phyloP scores from a whole-genome alignment of 1,139 yeast species.

The Pichia sp. region DNA sequence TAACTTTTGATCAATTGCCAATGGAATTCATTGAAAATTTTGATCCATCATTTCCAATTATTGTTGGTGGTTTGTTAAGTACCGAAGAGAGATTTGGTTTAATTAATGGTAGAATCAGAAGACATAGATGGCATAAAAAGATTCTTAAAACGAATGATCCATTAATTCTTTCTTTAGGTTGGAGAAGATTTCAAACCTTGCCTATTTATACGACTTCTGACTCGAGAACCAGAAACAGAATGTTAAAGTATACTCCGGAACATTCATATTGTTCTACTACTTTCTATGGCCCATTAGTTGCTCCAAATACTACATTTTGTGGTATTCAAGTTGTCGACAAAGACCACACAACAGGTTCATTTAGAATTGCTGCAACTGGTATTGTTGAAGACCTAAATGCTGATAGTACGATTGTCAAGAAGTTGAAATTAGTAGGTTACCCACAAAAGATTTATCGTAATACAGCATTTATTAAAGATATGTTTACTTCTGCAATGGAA shows the following conservation, averaged over 20 bases:
- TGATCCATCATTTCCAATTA: constrained; percentile 76
- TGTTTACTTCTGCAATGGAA: constrained; percentile 89
- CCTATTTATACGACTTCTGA: constrained; percentile 96
- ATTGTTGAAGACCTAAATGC: constrained; percentile 89
- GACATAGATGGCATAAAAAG: constrained; percentile 99
- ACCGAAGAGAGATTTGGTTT: constrained; percentile 93
- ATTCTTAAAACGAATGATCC: constrained; percentile 95
- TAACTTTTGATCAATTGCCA: constrained; percentile 78
- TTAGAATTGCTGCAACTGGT: constrained; percentile 98
- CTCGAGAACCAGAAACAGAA: constrained; percentile 93
- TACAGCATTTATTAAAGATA: constrained; percentile 94
- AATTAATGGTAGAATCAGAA: constrained; percentile 86
- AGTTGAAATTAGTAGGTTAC: constrained; percentile 88
- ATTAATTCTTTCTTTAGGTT: constrained; percentile 83
- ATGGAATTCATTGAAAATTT: constrained; percentile 87
- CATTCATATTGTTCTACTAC: constrained; percentile 96
- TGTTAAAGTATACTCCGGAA: constrained; percentile 97
- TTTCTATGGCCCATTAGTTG: constrained; percentile 93
- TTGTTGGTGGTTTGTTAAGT: constrained; percentile 83
- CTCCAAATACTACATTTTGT: constrained; percentile 96
- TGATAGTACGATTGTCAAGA: constrained; percentile 86
- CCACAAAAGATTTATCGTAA: constrained; percentile 92
- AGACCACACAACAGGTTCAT: constrained; percentile 78
- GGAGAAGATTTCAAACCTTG: constrained; percentile 97
- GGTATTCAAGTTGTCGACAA: constrained; percentile 87